phyloP scores from a whole-genome alignment of 1,139 yeast genomes.

The Yamadazyma diddensiae region DNA sequence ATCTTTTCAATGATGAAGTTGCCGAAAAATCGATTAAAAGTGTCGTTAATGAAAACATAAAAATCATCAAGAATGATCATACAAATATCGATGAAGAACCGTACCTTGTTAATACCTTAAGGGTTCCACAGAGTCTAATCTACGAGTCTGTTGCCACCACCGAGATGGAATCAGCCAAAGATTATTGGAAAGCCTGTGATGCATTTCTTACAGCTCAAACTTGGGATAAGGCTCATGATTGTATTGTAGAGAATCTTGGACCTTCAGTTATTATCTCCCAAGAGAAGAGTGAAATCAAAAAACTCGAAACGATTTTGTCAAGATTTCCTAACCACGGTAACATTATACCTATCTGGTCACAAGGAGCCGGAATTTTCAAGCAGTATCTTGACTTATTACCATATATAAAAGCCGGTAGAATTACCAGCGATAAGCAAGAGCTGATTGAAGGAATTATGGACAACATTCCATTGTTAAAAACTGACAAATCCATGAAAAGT shows the following conservation, averaged over 20 bases:
- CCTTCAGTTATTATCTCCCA: constrained; percentile 60
- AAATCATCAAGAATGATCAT: constrained; percentile 27
- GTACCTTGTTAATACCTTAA: constrained; percentile 30
- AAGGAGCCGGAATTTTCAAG: constrained; percentile 57
- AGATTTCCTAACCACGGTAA: constrained; percentile 45
- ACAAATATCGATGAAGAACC: constrained; percentile 28
- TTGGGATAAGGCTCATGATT: constrained; percentile 63
- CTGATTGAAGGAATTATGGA: constrained; percentile 32
- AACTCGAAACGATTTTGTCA: constrained; percentile 39
- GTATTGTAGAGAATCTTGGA: constrained; percentile 58
- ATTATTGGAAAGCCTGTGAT: constrained; percentile 58
- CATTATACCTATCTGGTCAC: constrained; percentile 53
- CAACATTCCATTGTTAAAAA: constrained; percentile 40
- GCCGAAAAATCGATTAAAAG: constrained; percentile 40
- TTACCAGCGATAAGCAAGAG: constrained; percentile 13
- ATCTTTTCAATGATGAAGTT: constrained; percentile 42
- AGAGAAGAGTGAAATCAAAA: constrained; percentile 28
- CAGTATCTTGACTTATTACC: constrained; percentile 37
- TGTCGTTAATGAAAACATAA: constrained; percentile 48
- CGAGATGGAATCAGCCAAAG: constrained; percentile 32
- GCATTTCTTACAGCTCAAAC: constrained; percentile 61
- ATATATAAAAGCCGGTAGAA: constrained; percentile 6
- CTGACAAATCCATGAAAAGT: constrained; percentile 16
- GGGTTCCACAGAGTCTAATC: constrained; percentile 46
- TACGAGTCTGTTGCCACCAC: constrained; percentile 53